Evolutionary conservation across 2,329 filamentous ascomycete genomes (phyloP).

Genomic region (Mariannaea sp.): DNA sequence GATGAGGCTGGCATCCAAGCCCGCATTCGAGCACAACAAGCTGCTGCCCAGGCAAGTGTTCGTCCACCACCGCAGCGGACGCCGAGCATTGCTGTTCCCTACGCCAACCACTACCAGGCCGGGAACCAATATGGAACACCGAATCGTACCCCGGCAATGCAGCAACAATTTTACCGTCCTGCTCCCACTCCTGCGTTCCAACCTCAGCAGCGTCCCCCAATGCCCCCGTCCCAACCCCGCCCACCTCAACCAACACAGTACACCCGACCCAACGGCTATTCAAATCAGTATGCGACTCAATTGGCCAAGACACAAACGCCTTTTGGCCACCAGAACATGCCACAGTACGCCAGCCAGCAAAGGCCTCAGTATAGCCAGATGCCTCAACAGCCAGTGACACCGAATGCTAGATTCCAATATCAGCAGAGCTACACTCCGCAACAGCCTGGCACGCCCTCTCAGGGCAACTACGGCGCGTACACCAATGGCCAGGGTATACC

Average conservation of each 20-base stretch:
- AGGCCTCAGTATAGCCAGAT: slow-evolving; percentile 51
- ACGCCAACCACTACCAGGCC: slow-evolving; percentile 50
- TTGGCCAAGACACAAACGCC: slow-evolving; percentile 57
- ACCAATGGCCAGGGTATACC: slow-evolving; percentile 51
- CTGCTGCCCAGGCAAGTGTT: slow-evolving; percentile 39
- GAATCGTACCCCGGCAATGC: slow-evolving; percentile 50
- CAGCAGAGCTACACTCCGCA: slow-evolving; percentile 47
- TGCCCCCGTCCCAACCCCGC: slow-evolving; percentile 42
- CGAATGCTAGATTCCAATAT: slow-evolving; percentile 50
- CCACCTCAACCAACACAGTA: slow-evolving; percentile 54
- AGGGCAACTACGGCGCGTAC: slow-evolving; percentile 45
- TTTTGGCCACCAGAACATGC: slow-evolving; percentile 51
- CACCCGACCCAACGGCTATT: slow-evolving; percentile 54
- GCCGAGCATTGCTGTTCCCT: slow-evolving; percentile 46
- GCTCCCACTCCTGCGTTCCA: slow-evolving; percentile 49
- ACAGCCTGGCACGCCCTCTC: slow-evolving; percentile 44
- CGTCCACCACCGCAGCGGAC: slow-evolving; percentile 47
- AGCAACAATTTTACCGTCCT: slow-evolving; percentile 52
- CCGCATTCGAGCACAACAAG: slow-evolving; percentile 49
- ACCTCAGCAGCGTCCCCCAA: slow-evolving; percentile 45
- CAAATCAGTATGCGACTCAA: slow-evolving; percentile 53
- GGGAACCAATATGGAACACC: slow-evolving; percentile 54
- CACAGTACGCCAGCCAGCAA: slow-evolving; percentile 53
- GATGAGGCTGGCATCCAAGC: slow-evolving; percentile 68
- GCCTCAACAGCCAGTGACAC: slow-evolving; percentile 47